Evolutionary conservation across 164 flowering plant genomes (phyloP), one percentile per base, ranked within the genome.

Genomic region (Chimonanthus praecox): DNA sequence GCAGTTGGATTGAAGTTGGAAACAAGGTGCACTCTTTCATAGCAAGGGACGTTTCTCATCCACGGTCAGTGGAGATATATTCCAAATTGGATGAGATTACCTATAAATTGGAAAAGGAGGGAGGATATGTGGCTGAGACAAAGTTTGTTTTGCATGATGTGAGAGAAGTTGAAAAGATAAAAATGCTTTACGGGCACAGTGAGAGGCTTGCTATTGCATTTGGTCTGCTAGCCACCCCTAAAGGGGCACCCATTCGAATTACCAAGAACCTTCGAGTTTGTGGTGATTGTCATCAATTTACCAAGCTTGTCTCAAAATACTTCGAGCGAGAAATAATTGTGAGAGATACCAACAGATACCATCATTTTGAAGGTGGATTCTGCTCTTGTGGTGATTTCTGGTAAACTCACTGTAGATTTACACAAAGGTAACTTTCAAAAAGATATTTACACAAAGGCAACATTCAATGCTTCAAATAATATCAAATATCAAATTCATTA

Each of bases 331-430:
- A 84, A 65, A 85, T 94, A 44, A 70, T 94, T 47, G 84, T 91
- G 46, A 90, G 98, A 79, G 98, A 94, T 82, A 88, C 89, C 71
- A 91, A 82, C 64, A 82, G 97, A 76, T 94, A 87, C 76, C 97
- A 91, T 79, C 98, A 89, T 78, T 93, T 90, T 75, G 67, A 72
- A 13, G 74, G 48, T 72, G 97, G 98, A 51, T 21, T 64, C 7
- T 94, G 97, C 76, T 94, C 98, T 68, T 94, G 98, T 80, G 85
- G 86, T 49, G 91, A 92, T 80, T 87, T 84, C 69, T 94, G 97
- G 98, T 94, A 82, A 91, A 47, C 3, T 20, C 15, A 11, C 43
- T n/a, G 3, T 20, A 50, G 45, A 10, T 54, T 54, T 54, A 54
- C 60, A 4, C n/a, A 54, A 54, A 3, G 60, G 15, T 16, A 54